Base-by-base conservation (phyloP, 1,139 yeast species). In the Yamadazyma dushanensis region DNA sequence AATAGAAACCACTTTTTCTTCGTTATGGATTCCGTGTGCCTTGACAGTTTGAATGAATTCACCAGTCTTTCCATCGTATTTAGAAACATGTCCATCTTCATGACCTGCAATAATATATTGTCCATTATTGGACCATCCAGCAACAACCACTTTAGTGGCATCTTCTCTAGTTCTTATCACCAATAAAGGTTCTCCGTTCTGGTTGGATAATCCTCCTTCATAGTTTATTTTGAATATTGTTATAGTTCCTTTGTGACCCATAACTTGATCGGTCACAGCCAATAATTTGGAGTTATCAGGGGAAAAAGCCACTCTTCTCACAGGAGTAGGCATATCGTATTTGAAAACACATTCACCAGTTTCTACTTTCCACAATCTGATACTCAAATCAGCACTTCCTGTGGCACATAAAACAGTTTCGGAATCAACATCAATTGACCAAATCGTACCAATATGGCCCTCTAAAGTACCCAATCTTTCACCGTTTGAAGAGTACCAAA, bases 401-500 rank as follows among this genome's bases (percentile, higher is more conserved):
- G 98, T 90, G 40, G 83, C 80, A 50, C 88, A 81, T 46, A 78
- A 76, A 29, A 73, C 70, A 16, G 94, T 66, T 56, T 73, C 72
- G 32, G 75, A 70, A 59, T 87, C 95, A 36, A 89, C 84, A 57
- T 92, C 97, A 46, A 92, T 83, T 26, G 96, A 83, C 95, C 95
- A 89, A 55, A 92, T 83, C 43, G 97, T 87, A 80, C 98, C 98
- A 46, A 76, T 76, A 61, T 92, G 98, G 32, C 76, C 76, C 43
- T 78, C 80, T 50, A 88, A 78, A 40, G 99, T 92, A 35, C 98
- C 99, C 43, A 94, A 67, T 64, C 98, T 80, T 67, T 94, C 98
- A 52, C 99, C 99, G 59, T 90, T 92, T 47, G 86, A 83, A 18
- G 97, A 79, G 63, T 78, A 92, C 97, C 97, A 94, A 45, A 90